phyloP scores from a whole-genome alignment of 1,284 basidiomycete genomes.

The Malassezia vespertilionis region DNA sequence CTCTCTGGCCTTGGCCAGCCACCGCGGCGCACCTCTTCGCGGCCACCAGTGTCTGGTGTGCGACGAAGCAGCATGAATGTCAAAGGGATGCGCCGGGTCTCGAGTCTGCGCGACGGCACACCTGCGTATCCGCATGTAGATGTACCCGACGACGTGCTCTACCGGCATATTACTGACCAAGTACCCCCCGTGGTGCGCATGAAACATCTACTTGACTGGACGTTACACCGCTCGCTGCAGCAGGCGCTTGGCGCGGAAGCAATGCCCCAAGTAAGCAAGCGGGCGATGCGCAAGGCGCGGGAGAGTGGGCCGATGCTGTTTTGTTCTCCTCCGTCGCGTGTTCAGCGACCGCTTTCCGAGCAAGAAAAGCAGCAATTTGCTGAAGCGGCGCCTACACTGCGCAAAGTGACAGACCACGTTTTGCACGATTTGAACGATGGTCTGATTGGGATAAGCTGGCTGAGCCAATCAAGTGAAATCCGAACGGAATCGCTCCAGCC shows the following conservation, averaged over 20 bases:
- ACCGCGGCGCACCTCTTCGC: not conserved
- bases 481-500: constrained; percentile 17
- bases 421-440: constrained; percentile 31
- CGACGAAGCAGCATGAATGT: constrained; percentile 33
- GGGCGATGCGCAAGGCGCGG: constrained; percentile 19
- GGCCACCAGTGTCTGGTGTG: constrained; percentile 7
- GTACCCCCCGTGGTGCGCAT: constrained; percentile 34
- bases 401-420: constrained; percentile 24
- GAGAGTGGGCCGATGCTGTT: constrained; percentile 13
- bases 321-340: constrained; percentile 2
- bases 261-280: constrained; percentile 1
- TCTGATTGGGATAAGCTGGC: constrained; percentile 36
- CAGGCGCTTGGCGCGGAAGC: constrained; percentile 24
- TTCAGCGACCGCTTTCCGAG: constrained; percentile 15
- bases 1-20: not conserved
- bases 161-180: constrained; percentile 32
- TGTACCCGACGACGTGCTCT: constrained; percentile 35
- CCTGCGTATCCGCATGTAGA: constrained; percentile 35
- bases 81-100: constrained; percentile 29
- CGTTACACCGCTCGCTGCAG: constrained; percentile 28
- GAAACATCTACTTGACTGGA: constrained; percentile 33
- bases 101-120: constrained; percentile 29
- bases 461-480: constrained; percentile 18
- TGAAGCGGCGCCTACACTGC: constrained; percentile 16
- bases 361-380: constrained; percentile 23